phyloP scores from a whole-genome alignment of 1,284 basidiomycete genomes.

The Malassezia dermatis region DNA sequence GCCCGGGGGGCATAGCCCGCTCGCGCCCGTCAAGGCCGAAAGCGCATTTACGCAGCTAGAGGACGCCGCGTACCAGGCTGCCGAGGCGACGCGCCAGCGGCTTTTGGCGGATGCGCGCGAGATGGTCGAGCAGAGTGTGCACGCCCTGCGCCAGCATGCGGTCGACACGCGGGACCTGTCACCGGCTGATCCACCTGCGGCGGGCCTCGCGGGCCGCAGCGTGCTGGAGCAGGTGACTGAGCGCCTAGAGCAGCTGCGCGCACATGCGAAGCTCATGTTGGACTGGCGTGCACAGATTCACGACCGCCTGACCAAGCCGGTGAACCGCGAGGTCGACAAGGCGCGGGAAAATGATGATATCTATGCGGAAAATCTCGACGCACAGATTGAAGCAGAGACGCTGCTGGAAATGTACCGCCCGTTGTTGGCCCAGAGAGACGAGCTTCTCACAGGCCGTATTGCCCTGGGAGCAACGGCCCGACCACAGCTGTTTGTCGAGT shows the following conservation, averaged over 20 bases:
- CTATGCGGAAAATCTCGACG: slow-evolving; percentile 41
- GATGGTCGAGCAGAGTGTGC: slow-evolving; percentile 19
- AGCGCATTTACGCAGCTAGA: slow-evolving; percentile 21
- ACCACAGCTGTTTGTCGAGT: slow-evolving; percentile 27
- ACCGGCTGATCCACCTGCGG: neutral
- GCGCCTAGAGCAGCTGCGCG: slow-evolving; percentile 19
- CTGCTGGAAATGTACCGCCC: slow-evolving; percentile 42
- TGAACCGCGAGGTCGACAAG: slow-evolving; percentile 38
- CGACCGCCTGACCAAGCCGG: slow-evolving; percentile 23
- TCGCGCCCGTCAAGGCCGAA: neutral
- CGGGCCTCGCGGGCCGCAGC: neutral
- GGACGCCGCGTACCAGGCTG: slow-evolving; percentile 29
- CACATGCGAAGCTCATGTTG: slow-evolving; percentile 25
- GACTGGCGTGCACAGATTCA: slow-evolving; percentile 30
- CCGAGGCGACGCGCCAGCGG: slow-evolving; percentile 31
- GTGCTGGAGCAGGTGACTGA: slow-evolving; percentile 3
- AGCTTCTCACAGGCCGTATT: slow-evolving; percentile 29
- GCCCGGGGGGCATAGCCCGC: neutral
- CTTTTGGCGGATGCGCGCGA: slow-evolving; percentile 28
- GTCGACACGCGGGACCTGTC: neutral
- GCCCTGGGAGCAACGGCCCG: slow-evolving; percentile 29
- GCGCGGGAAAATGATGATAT: slow-evolving; percentile 41
- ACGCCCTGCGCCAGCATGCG: neutral
- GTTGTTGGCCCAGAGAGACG: slow-evolving; percentile 35
- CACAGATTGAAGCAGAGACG: slow-evolving; percentile 40